Evolutionary conservation across 1,139 yeast species (phyloP).

Genomic region (Blastobotrys raffinosifermentans): DNA sequence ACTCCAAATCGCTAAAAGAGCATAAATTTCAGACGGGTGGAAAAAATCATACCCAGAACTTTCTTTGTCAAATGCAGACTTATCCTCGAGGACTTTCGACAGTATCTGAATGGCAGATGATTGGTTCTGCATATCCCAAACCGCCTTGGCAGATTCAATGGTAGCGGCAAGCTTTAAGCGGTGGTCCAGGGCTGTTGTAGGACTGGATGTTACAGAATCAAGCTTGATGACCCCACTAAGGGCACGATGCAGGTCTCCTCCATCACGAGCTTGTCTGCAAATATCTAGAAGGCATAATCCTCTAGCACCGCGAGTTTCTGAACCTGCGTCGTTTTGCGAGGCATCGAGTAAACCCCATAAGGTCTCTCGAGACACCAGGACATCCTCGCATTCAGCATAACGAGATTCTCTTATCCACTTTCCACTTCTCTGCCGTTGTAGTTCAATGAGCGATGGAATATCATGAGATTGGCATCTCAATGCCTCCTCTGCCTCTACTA

Average conservation of each 20-base stretch:
- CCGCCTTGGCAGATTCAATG: slow-evolving; percentile 15
- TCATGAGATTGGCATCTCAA: slow-evolving; percentile 1
- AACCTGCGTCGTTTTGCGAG: slow-evolving; percentile 3
- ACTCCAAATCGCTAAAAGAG: slow-evolving; percentile 60
- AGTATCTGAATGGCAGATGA: slow-evolving; percentile 18
- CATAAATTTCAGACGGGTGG: slow-evolving; percentile 17
- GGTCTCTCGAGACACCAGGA: slow-evolving; percentile 20
- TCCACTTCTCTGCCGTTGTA: neutral
- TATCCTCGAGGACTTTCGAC: slow-evolving; percentile 7
- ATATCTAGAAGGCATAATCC: slow-evolving; percentile 8
- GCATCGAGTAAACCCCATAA: slow-evolving; percentile 15
- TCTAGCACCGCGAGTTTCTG: neutral
- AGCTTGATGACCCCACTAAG: slow-evolving; percentile 11
- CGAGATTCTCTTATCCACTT: slow-evolving; percentile 8
- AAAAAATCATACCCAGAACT: slow-evolving; percentile 3
- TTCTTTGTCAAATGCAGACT: slow-evolving; percentile 5
- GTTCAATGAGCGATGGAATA: neutral
- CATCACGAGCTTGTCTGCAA: slow-evolving; percentile 20
- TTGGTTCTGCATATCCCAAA: slow-evolving; percentile 23
- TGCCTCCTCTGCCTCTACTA: slow-evolving; percentile 10
- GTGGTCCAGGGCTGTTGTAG: neutral
- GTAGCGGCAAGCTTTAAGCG: slow-evolving; percentile 7
- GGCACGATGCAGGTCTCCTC: slow-evolving; percentile 9
- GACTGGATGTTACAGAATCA: slow-evolving; percentile 1
- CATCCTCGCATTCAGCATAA: slow-evolving; percentile 16